These are phyloP conservation scores for Podospora conica DNA, from an alignment of 495 filamentous ascomycete genomes.

Conservation along the genomic window DNA sequence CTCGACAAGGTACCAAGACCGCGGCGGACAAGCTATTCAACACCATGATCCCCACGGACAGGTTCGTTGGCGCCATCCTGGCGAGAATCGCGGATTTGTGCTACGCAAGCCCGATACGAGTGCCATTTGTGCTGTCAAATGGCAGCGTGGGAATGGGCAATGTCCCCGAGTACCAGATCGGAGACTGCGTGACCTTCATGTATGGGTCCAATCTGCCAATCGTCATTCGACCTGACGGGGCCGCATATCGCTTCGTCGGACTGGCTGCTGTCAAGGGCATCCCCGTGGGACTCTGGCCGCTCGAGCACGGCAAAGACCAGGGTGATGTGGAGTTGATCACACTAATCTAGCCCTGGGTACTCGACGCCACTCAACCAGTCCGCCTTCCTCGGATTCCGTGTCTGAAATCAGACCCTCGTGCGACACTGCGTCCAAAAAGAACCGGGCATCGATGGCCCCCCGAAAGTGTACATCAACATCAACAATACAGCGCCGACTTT, in stretches of 20 bases:
- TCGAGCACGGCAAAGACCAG: not conserved
- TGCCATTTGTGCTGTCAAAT: not conserved
- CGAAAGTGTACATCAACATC: too few species aligned
- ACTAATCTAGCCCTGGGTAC: not conserved
- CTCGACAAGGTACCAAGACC: not conserved
- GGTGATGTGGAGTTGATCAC: not conserved
- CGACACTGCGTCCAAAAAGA: not conserved
- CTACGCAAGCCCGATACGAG: not conserved
- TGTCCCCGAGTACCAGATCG: not conserved
- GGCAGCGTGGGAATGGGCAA: not conserved
- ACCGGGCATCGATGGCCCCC: too few species aligned
- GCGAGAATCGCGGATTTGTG: not conserved
- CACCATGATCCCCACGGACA: not conserved
- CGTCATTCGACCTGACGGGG: not conserved
- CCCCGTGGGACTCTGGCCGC: not conserved
- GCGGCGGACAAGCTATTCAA: not conserved
- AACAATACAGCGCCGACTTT: too few species aligned
- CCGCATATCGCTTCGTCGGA: not conserved
- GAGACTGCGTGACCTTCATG: not conserved
- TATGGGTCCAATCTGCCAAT: not conserved
- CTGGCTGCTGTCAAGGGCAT: not conserved
- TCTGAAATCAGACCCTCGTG: not conserved
- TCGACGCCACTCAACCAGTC: not conserved
- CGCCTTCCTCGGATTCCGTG: not conserved
- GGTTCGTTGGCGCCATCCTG: not conserved